phyloP scores from a whole-genome alignment of 202 grass and related monocot species.

The Tripidium arundinaceum region DNA sequence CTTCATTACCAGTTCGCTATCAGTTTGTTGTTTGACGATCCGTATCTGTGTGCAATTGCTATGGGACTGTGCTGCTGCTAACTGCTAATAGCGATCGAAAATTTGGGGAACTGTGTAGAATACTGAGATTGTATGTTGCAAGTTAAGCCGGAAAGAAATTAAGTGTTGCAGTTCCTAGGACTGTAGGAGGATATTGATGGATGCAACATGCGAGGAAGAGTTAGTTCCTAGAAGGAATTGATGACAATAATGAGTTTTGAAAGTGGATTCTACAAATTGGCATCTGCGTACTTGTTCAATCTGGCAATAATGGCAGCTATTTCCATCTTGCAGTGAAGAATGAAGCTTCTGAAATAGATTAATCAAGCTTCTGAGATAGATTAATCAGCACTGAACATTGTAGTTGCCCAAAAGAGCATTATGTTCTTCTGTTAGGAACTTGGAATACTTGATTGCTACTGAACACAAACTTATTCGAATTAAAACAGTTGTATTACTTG shows the following conservation, averaged over 20 bases:
- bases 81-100: background rate
- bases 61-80: background rate
- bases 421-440: background rate
- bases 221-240: background rate
- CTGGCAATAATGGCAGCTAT: background rate
- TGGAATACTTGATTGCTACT: slow-evolving; percentile 4
- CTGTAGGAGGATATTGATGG: background rate
- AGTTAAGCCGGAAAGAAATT: background rate
- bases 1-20: background rate
- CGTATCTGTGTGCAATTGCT: background rate
- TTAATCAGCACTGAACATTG: slow-evolving; percentile 1
- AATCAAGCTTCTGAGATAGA: slow-evolving; percentile 9
- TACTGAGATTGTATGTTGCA: background rate
- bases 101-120: background rate
- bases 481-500: background rate
- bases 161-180: background rate
- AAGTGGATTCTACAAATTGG: background rate
- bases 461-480: background rate
- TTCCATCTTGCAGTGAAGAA: background rate
- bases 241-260: background rate
- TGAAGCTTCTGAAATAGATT: too few relatives aligned
- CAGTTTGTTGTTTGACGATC: background rate
- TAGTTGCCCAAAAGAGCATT: background rate
- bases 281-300: background rate
- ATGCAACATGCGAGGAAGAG: background rate